Evolutionary conservation across 2,329 filamentous ascomycete species (phyloP), one percentile per base, ranked within the genome.

Genomic region (Emergomyces orientalis): DNA sequence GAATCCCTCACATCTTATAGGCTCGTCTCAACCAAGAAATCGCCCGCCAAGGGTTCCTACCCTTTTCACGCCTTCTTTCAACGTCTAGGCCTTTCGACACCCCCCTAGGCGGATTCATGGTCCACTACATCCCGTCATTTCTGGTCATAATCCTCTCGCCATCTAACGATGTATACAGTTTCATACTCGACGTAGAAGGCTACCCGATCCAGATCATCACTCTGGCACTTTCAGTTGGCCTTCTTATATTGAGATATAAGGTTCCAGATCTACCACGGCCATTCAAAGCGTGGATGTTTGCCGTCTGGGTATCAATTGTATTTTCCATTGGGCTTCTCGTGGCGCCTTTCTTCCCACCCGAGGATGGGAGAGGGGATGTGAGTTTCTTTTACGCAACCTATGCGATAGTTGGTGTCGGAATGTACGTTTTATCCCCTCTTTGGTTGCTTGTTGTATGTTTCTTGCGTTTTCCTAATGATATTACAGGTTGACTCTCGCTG

Each of bases 11-110:
- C 25, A 6, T 34, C 85, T 13, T 77, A 87, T 37, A 88, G 85
- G 83, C 86, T 5, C 83, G 87, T 2, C 74, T 89, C 2, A 89
- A 89, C 67, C 87, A 90, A 70, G 87, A 90, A 70, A 85, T 90
- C 61, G 88, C 87, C 2, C 80, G 86, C 22, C 86, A 89, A 68
- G 88, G 88, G 0, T 85, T 90, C 63, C 78, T 91, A 0, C 88
- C 88, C 0, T 89, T 82, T 63, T 80, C 86, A 0, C 77, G 77
- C 7, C 65, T 83, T 0, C 75, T 89, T 0, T 84, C 88, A 0
- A 87, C 86, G 0, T 87, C 86, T 0, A 80, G 80, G 27, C 88
- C 88, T 0, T 89, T 89, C 67, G 81, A 82, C 49, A 84, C 87
- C 0, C 88, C 88, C 0, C 72, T 89, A 1, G 87, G 87, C 0